phyloP scores from a whole-genome alignment of 495 filamentous ascomycete genomes.

The Aspergillus kassunensis region DNA sequence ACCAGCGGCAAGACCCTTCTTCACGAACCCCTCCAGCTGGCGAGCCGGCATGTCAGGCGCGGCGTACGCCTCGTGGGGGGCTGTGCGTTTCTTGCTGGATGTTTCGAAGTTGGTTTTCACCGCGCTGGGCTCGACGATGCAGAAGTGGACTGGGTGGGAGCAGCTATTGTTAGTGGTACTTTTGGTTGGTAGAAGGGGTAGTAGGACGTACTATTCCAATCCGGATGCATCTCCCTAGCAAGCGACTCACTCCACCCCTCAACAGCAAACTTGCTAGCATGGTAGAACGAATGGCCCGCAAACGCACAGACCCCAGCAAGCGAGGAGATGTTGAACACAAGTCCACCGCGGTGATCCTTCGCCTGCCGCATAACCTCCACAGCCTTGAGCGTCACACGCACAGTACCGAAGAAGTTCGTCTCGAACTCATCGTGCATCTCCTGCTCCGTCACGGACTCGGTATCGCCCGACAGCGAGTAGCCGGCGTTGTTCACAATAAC shows the following conservation, averaged over 20 bases:
- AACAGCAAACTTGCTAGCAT: conserved; percentile 48
- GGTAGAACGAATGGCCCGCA: conserved; percentile 43
- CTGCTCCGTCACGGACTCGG: conserved; percentile 29
- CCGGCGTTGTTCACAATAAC: conserved; percentile 56
- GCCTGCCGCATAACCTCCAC: not conserved
- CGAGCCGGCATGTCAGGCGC: conserved; percentile 16
- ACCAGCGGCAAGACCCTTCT: conserved; percentile 23
- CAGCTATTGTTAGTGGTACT: no score
- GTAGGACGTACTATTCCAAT: no score
- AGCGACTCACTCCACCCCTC: conserved; percentile 51
- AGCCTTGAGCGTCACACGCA: not conserved
- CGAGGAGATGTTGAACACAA: not conserved
- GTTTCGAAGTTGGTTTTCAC: conserved; percentile 43
- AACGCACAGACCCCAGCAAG: conserved; percentile 7
- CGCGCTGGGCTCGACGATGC: conserved; percentile 47
- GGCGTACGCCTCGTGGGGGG: not conserved
- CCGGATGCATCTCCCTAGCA: conserved; percentile 36
- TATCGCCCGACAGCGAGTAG: conserved; percentile 39
- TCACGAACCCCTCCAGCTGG: conserved; percentile 29
- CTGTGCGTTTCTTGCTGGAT: not conserved
- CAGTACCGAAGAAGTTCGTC: not conserved
- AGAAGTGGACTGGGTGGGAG: conserved; percentile 44
- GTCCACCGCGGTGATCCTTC: not conserved
- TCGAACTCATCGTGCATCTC: not conserved
- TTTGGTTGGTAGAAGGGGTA: no score